Evolutionary conservation across 306 rosid species (phyloP).

Genomic region (Cicer pinnatifidum): DNA sequence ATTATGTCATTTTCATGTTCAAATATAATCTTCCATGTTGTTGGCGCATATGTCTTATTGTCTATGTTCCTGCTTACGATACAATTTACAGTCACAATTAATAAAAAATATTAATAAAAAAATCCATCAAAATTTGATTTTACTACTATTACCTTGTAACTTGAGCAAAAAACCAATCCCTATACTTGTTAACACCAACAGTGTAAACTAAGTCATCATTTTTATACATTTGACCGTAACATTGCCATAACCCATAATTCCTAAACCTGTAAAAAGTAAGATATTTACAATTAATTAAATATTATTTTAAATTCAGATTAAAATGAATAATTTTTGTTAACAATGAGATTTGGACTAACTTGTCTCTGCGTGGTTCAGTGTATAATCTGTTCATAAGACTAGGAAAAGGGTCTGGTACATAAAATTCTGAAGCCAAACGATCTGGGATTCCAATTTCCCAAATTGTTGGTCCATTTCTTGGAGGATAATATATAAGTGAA

Average conservation of each 20-base stretch:
- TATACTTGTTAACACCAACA: slow-evolving; percentile 42
- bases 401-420: slow-evolving; percentile 72
- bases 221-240: slow-evolving; percentile 60
- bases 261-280: slow-evolving; percentile 54
- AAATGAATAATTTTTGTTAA: not conserved
- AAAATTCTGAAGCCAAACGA: slow-evolving; percentile 75
- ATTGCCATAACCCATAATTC: slow-evolving; percentile 79
- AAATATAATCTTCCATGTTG: slow-evolving; percentile 80
- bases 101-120: not conserved
- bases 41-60: slow-evolving; percentile 59
- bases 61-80: slow-evolving; percentile 49
- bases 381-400: slow-evolving; percentile 66
- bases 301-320: too few species aligned
- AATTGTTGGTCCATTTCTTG: slow-evolving; percentile 78
- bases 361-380: slow-evolving; percentile 45
- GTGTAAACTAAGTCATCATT: slow-evolving; percentile 59
- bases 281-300: not conserved
- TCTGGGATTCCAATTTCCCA: slow-evolving; percentile 98
- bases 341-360: slow-evolving; percentile 43
- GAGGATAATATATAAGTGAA: slow-evolving; percentile 54
- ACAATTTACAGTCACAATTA: slow-evolving; percentile 8
- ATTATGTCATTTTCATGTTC: slow-evolving; percentile 37
- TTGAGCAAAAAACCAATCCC: slow-evolving; percentile 74
- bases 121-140: too few species aligned
- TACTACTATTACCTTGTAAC: slow-evolving; percentile 49